Percentiles rank a stretch among this genome's conserved stretches.
Conservation (phyloP, 495 filamentous ascomycete genomes). For the Pyrenula aspistea region DNA sequence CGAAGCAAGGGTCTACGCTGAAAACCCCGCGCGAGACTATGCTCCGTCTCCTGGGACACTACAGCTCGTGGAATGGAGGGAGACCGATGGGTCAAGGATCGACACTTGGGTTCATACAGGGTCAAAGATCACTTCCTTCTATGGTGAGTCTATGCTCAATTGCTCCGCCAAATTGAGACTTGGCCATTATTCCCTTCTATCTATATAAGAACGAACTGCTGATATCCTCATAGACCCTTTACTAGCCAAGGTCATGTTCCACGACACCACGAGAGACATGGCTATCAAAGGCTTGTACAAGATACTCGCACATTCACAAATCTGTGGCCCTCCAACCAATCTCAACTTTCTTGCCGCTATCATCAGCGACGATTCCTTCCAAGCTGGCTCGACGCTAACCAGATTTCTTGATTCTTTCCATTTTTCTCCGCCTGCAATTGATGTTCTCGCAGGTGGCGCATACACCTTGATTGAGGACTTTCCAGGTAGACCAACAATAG, state of each 20-base stretch:
- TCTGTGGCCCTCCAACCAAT: slow-evolving; percentile 47
- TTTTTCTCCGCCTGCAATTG: slow-evolving; percentile 36
- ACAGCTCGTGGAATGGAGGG: slow-evolving; percentile 40
- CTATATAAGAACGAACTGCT: background rate
- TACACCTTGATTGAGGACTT: slow-evolving; percentile 50
- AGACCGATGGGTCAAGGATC: slow-evolving; percentile 31
- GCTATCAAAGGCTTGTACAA: slow-evolving; percentile 31
- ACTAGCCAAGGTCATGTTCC: slow-evolving; percentile 50
- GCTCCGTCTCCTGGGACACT: slow-evolving; percentile 44
- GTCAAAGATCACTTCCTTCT: slow-evolving; percentile 38
- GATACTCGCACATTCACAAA: slow-evolving; percentile 24
- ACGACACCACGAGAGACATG: slow-evolving; percentile 25
- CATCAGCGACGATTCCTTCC: slow-evolving; percentile 25
- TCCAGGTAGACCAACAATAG: slow-evolving; percentile 40
- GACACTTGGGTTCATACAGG: slow-evolving; percentile 53
- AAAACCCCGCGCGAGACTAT: slow-evolving; percentile 45
- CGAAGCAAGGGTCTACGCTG: slow-evolving; percentile 49
- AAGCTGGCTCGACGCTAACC: slow-evolving; percentile 37
- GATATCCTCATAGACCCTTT: slow-evolving; percentile 33
- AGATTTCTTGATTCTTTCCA: slow-evolving; percentile 38
- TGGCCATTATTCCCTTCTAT: too few species aligned
- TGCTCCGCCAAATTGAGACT: too few species aligned
- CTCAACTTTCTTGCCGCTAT: slow-evolving; percentile 40
- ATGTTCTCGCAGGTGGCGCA: slow-evolving; percentile 41
- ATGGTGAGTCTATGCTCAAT: slow-evolving; percentile 23